Percentiles rank a stretch among this genome's conserved stretches.
Conservation (phyloP, 192 early-diverging fungal species). For the Coemansia sp. region DNA sequence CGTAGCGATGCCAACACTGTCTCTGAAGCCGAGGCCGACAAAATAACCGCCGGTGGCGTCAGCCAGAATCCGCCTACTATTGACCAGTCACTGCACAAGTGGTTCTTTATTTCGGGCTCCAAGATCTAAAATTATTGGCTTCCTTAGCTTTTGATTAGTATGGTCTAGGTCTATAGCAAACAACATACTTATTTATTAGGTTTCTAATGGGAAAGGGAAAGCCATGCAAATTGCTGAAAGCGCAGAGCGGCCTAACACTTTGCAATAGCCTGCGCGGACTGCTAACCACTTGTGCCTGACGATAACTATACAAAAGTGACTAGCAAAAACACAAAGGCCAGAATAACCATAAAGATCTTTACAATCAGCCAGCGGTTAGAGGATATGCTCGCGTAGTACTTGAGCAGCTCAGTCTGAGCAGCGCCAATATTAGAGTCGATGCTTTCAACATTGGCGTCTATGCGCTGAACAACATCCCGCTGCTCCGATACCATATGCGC, state of each 20-base stretch:
- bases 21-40: slow-evolving; percentile 55
- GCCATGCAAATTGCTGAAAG: too few species aligned
- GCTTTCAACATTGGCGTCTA: slow-evolving; percentile 92
- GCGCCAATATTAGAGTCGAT: slow-evolving; percentile 87
- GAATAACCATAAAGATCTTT: slow-evolving; percentile 86
- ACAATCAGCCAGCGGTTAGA: slow-evolving; percentile 95
- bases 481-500: slow-evolving; percentile 83
- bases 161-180: too few species aligned
- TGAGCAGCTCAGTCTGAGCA: slow-evolving; percentile 85
- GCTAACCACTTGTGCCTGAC: background rate
- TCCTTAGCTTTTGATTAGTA: too few species aligned
- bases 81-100: slow-evolving; percentile 80
- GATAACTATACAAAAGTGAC: slow-evolving; percentile 49
- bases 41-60: slow-evolving; percentile 59
- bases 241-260: too few species aligned
- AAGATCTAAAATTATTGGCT: slow-evolving; percentile 47
- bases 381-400: slow-evolving; percentile 88
- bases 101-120: slow-evolving; percentile 93
- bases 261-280: too few species aligned
- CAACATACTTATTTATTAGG: too few species aligned
- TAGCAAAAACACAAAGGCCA: slow-evolving; percentile 84
- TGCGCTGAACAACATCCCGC: slow-evolving; percentile 83
- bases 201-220: too few species aligned
- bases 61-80: slow-evolving; percentile 23
- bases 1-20: slow-evolving; percentile 74